Evolutionary conservation across 352 stramenopile genomes (phyloP), one percentile per base, ranked within the genome.

Genomic region (Poterioochromonas sp.): DNA sequence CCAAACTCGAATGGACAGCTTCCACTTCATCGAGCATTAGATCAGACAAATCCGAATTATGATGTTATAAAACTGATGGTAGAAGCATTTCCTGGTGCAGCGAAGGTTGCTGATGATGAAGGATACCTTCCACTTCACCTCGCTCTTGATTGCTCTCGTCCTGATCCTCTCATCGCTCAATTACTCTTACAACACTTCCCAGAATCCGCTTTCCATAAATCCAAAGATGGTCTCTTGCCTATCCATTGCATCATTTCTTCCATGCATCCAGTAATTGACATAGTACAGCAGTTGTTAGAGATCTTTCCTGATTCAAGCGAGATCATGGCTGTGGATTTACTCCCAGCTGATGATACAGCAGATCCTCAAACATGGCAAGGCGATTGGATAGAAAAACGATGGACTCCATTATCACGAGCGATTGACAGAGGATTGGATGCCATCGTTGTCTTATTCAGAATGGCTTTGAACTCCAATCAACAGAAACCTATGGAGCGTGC

Each of bases 361-460:
- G 41, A 74, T 53, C 65, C 65, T n/a, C 37, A 74, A 18, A 74
- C 40, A 29, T 74, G 65, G 65, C 20, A 51, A 39, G 65, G 62
- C 11, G 62, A 71, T n/a, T 71, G 62, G 62, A 44, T 71, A 26
- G 62, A 71, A 29, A 41, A 47, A 41, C 62, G 62, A 12, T 71
- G 62, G 62, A 71, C 62, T 41, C 62, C 62, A 29, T 29, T 71
- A n/a, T 71, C 62, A 5, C n/a, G 62, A 1, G 62, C 62, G 12
- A 71, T 71, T 29, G 62, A 71, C 62, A 8, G 62, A 22, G 62
- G 62, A 41, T 29, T 71, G 15, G 62, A 71, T 47, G 62, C 62
- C 2, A 29, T 71, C 32, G 62, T 71, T 1, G 20, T 71, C 2
- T 29, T 71, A 12, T 71, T 71, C 62, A 11, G 62, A 26, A 29